A percentile compares a stretch with the other conserved stretches of the same genome.
Conservation (phyloP, 1,284 basidiomycete genomes). For the Apiotrichum gamsii region DNA sequence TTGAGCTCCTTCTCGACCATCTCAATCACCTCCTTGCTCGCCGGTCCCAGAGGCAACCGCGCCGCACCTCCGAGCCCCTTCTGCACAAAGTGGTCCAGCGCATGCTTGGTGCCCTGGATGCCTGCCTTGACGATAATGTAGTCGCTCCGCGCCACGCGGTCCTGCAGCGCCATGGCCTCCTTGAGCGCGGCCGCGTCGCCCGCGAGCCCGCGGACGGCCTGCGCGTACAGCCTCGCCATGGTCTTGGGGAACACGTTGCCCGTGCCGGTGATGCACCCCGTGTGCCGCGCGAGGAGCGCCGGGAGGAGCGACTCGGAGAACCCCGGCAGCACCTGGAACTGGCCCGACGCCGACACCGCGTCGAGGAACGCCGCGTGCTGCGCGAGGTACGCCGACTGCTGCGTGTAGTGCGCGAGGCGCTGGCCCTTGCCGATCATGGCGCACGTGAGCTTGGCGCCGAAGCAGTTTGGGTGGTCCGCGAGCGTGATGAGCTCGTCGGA, state of each 20-base stretch:
- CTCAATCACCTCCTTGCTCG: slow-evolving; percentile 45
- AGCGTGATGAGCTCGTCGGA: slow-evolving; percentile 70
- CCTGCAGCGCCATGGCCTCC: slow-evolving; percentile 66
- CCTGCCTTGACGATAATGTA: slow-evolving; percentile 66
- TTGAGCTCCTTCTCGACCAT: slow-evolving; percentile 51
- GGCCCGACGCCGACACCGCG: slow-evolving; percentile 26
- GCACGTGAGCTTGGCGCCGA: slow-evolving; percentile 81
- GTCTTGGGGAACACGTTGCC: slow-evolving; percentile 72
- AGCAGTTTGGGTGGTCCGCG: slow-evolving; percentile 75
- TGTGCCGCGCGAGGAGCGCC: slow-evolving; percentile 57
- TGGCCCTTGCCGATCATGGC: slow-evolving; percentile 77
- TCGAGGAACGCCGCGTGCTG: slow-evolving; percentile 26
- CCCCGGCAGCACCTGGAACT: slow-evolving; percentile 45
- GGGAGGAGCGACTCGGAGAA: slow-evolving; percentile 55
- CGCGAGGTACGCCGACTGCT: slow-evolving; percentile 35
- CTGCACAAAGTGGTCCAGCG: slow-evolving; percentile 62
- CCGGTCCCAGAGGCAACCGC: slow-evolving; percentile 55
- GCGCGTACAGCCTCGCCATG: slow-evolving; percentile 58
- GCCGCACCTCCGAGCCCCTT: slow-evolving; percentile 59
- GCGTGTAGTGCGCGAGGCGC: slow-evolving; percentile 57
- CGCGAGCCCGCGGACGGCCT: slow-evolving; percentile 48
- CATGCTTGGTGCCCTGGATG: slow-evolving; percentile 53
- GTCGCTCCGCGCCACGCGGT: slow-evolving; percentile 63
- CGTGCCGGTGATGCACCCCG: slow-evolving; percentile 66
- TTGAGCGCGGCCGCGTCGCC: slow-evolving; percentile 54